A percentile compares a stretch with the other conserved stretches of the same genome.
Conservation (phyloP, 805 yeast genomes). For the Teunomyces lycoperdinae region DNA sequence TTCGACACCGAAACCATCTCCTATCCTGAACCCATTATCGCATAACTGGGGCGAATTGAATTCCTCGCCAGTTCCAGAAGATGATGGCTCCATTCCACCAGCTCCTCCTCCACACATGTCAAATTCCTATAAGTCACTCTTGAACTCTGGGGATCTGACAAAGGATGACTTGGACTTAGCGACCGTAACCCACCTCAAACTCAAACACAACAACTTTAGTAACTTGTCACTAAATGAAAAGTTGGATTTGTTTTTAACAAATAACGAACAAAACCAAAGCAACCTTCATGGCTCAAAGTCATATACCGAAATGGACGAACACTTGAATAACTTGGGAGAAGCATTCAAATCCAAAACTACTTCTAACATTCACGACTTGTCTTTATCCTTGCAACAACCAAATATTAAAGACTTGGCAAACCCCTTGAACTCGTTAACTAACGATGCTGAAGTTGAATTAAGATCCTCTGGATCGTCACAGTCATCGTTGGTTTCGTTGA, state of each 20-base stretch:
- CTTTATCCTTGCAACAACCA: slow-evolving; percentile 25
- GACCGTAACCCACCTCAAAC: slow-evolving; percentile 15
- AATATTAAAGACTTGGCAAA: slow-evolving; percentile 19
- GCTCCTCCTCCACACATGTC: slow-evolving; percentile 12
- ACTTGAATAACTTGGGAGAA: slow-evolving; percentile 28
- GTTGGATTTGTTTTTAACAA: slow-evolving; percentile 40
- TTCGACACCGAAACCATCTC: slow-evolving; percentile 1
- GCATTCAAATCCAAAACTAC: slow-evolving; percentile 26
- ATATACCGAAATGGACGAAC: slow-evolving; percentile 32
- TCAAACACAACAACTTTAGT: slow-evolving; percentile 24
- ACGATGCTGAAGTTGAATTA: slow-evolving; percentile 22
- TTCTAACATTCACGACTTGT: slow-evolving; percentile 34
- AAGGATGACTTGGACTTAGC: slow-evolving; percentile 15
- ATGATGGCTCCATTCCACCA: slow-evolving; percentile 10
- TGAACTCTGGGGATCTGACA: neutral
- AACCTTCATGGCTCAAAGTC: slow-evolving; percentile 10
- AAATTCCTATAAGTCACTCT: slow-evolving; percentile 5
- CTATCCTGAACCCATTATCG: slow-evolving; percentile 7
- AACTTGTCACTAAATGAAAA: slow-evolving; percentile 43
- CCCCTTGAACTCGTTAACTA: slow-evolving; percentile 32
- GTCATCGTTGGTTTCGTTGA: slow-evolving; percentile 36
- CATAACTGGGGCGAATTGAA: slow-evolving; percentile 21
- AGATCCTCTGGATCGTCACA: slow-evolving; percentile 38
- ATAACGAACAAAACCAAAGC: slow-evolving; percentile 7
- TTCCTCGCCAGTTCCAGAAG: slow-evolving; percentile 13